Percentiles rank a stretch among this genome's conserved stretches.
Conservation (phyloP, 176 grass and related monocot species). For the Ananas comosus region DNA sequence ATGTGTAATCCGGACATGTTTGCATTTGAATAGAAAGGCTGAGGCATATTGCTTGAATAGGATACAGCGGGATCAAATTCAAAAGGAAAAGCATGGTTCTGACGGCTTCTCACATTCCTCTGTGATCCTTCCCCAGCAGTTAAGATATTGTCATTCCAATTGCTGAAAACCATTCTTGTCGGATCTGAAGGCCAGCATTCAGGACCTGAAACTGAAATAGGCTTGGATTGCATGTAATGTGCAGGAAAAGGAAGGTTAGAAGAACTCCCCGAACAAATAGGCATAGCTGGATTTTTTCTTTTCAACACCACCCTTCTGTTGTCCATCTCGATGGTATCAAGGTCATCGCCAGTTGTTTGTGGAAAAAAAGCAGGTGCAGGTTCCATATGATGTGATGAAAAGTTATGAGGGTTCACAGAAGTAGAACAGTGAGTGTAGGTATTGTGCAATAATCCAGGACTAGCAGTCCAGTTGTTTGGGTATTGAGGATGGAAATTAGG, state of each 20-base stretch:
- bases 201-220: background rate
- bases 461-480: background rate
- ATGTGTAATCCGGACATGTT: slow-evolving; percentile 9
- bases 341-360: background rate
- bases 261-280: background rate
- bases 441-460: background rate
- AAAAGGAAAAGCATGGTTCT: no score
- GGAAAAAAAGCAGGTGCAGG: background rate
- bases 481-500: background rate
- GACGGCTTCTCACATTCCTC: slow-evolving; percentile 62
- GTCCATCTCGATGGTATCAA: background rate
- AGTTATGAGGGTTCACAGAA: background rate
- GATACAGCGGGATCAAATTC: no score
- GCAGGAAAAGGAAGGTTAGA: background rate
- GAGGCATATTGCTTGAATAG: background rate
- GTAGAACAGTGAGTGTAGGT: background rate
- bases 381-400: background rate
- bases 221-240: background rate
- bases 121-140: slow-evolving; percentile 23
- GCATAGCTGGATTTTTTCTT: background rate
- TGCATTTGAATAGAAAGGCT: slow-evolving; percentile 23
- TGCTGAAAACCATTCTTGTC: slow-evolving; percentile 13
- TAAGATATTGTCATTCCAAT: no score
- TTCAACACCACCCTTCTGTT: background rate
- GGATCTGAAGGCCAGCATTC: background rate